A percentile compares a stretch with the other conserved stretches of the same genome.
Conservation (phyloP, 345 rosid genomes). For the Orychophragmus violaceus region DNA sequence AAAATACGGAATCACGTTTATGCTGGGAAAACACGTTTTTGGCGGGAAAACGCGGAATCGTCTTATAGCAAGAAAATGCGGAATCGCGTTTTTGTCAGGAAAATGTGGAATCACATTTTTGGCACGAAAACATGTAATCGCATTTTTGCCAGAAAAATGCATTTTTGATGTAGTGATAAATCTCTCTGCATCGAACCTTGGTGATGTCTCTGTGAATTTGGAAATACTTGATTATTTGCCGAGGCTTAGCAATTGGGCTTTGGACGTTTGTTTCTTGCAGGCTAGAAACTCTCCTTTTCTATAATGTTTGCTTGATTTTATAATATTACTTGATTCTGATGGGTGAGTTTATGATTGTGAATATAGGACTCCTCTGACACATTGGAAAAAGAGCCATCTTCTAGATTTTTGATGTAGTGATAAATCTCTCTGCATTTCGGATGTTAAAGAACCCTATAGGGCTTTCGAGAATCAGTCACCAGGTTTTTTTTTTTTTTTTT, state of each 20-base stretch:
- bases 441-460: slow-evolving; percentile 36
- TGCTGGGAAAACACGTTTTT: no score
- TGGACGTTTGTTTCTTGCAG: slow-evolving; percentile 69
- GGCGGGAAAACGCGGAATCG: no score
- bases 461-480: slow-evolving; percentile 68
- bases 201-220: slow-evolving; percentile 35
- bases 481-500: slow-evolving; percentile 51
- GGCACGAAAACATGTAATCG: no score
- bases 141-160: no score
- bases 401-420: slow-evolving; percentile 82
- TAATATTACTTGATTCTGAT: slow-evolving; percentile 11
- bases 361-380: slow-evolving; percentile 31
- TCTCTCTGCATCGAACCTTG: no score
- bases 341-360: slow-evolving; percentile 5
- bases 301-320: neutral
- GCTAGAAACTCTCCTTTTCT: slow-evolving; percentile 24
- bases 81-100: no score
- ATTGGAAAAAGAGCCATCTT: slow-evolving; percentile 33
- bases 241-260: slow-evolving; percentile 69
- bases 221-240: slow-evolving; percentile 51
- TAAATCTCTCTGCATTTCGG: slow-evolving; percentile 70
- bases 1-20: no score
- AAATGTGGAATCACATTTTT: no score
- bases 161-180: no score
- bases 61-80: no score